Conservation (phyloP, 345 rosid genomes). For the Citrus cavaleriei region DNA sequence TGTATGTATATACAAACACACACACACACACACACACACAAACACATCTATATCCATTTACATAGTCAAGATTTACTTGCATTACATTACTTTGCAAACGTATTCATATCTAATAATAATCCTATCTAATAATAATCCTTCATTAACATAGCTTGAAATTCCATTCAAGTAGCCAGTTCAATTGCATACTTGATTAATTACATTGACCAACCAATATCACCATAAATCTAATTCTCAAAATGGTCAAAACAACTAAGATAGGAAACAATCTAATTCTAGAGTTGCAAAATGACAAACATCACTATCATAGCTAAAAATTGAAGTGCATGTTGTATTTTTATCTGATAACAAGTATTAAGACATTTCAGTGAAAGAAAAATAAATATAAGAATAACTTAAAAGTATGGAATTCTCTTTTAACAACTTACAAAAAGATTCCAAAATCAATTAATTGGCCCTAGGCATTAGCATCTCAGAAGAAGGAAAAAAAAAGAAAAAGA, state of each 20-base stretch:
- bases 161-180: not conserved
- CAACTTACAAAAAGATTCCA: too few relatives aligned
- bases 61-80: too few relatives aligned
- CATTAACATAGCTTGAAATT: not conserved
- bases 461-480: too few relatives aligned
- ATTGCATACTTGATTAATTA: not conserved
- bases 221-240: not conserved
- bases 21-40: too few relatives aligned
- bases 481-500: too few relatives aligned
- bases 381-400: too few relatives aligned
- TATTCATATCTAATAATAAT: too few relatives aligned
- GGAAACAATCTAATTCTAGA: conserved; percentile 12
- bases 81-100: too few relatives aligned
- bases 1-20: accelerated
- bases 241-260: conserved; percentile 6
- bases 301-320: conserved; percentile 10
- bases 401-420: too few relatives aligned
- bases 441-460: too few relatives aligned
- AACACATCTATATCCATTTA: too few relatives aligned
- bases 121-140: too few relatives aligned
- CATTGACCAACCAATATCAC: not conserved
- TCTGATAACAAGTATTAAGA: not conserved
- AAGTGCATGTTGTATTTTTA: not conserved
- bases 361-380: not conserved
- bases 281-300: conserved; percentile 14